Evolutionary conservation across 73 alveolate genomes (phyloP).

Genomic region (Halteria grandinella): DNA sequence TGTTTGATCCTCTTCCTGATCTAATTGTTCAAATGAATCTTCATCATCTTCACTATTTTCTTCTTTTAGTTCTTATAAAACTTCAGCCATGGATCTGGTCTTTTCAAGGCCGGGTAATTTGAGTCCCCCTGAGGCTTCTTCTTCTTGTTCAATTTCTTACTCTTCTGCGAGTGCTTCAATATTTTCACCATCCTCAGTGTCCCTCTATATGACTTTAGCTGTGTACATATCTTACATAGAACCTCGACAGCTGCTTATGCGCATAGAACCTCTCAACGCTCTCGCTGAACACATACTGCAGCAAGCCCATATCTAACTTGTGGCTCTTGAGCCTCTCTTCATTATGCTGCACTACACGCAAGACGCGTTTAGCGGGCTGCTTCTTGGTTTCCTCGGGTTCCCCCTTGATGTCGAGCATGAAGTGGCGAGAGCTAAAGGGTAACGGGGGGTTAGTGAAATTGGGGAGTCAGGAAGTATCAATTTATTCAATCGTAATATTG

Average conservation of each 20-base stretch:
- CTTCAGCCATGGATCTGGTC: slow-evolving; percentile 39
- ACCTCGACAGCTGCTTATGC: slow-evolving; percentile 16
- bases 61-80: slow-evolving; percentile 27
- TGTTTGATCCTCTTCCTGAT: too few relatives aligned
- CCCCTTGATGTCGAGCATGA: too few relatives aligned
- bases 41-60: slow-evolving; percentile 36
- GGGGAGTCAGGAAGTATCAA: too few relatives aligned
- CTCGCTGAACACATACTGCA: slow-evolving; percentile 41
- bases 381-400: too few relatives aligned
- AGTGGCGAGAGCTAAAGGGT: too few relatives aligned
- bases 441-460: too few relatives aligned
- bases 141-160: slow-evolving; percentile 6
- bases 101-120: background rate
- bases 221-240: background rate
- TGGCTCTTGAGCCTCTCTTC: too few relatives aligned
- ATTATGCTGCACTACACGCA: too few relatives aligned
- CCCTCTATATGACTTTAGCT: background rate
- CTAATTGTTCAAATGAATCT: too few relatives aligned
- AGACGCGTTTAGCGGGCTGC: too few relatives aligned
- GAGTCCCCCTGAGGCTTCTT: background rate
- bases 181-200: slow-evolving; percentile 18
- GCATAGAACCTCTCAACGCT: slow-evolving; percentile 32
- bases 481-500: too few relatives aligned
- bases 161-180: slow-evolving; percentile 22
- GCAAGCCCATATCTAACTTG: slow-evolving; percentile 20